A percentile compares a stretch with the other conserved stretches of the same genome.
Conservation (phyloP, 305 asterid species). For the Solanum hybrid region DNA sequence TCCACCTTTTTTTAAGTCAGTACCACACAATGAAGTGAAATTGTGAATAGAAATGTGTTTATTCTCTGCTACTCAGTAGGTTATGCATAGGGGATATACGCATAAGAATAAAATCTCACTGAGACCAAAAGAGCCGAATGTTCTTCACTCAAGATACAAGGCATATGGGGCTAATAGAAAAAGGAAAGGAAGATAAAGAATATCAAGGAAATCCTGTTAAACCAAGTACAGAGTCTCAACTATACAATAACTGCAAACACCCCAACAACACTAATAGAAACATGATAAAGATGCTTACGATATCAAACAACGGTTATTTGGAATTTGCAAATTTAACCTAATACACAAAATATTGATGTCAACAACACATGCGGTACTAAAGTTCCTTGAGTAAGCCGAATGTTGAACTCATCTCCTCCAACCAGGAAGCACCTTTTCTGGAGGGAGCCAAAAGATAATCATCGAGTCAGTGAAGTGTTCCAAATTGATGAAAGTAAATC, state of each 20-base stretch:
- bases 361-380: neutral
- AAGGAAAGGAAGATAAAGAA: neutral
- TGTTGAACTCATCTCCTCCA: conserved; percentile 69
- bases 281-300: neutral
- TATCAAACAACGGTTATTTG: conserved; percentile 1
- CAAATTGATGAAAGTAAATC: neutral
- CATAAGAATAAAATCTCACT: neutral
- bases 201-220: neutral
- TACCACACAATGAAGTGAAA: neutral
- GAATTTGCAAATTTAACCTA: neutral
- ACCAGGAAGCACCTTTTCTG: conserved; percentile 77
- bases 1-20: neutral
- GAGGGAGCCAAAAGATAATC: neutral
- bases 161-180: neutral
- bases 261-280: neutral
- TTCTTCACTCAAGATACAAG: neutral
- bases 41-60: neutral
- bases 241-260: conserved; percentile 5
- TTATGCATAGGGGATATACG: neutral
- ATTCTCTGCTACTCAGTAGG: neutral
- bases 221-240: neutral
- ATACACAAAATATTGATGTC: neutral
- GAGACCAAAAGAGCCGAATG: neutral
- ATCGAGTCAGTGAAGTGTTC: neutral
- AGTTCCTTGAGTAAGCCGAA: conserved; percentile 8